Percentiles rank a stretch among this genome's conserved stretches.
These are phyloP conservation scores for Taphrina deformans DNA, from an alignment of 1,139 yeast genomes.

Conservation along the genomic window DNA sequence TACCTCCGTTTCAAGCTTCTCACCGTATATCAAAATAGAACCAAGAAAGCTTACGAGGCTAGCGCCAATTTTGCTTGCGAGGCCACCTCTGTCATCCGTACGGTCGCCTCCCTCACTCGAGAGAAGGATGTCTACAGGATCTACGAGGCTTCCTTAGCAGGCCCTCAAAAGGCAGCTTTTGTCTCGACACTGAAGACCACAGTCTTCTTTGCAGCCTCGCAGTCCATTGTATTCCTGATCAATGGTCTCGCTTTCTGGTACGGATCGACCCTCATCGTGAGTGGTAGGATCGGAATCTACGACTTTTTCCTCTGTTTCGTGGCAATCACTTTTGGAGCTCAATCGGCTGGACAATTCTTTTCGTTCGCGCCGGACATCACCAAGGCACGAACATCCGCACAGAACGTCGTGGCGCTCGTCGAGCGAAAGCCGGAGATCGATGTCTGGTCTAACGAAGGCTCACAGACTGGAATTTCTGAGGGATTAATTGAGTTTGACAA, in stretches of 20 bases:
- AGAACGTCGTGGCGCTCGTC: conserved; percentile 52
- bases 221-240: conserved; percentile 41
- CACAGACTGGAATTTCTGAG: conserved; percentile 36
- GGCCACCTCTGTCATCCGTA: conserved; percentile 52
- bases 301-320: conserved; percentile 53
- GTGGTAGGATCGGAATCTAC: conserved; percentile 38
- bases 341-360: conserved; percentile 53
- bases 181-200: conserved; percentile 55
- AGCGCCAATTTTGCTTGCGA: conserved; percentile 55
- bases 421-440: conserved; percentile 53
- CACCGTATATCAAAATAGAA: conserved; percentile 63
- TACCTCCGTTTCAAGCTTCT: conserved; percentile 76
- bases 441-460: conserved; percentile 51
- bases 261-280: conserved; percentile 40
- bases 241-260: conserved; percentile 43
- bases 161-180: conserved; percentile 54
- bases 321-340: conserved; percentile 48
- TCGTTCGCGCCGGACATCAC: conserved; percentile 55
- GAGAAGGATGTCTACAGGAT: conserved; percentile 55
- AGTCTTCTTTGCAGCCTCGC: conserved; percentile 41
- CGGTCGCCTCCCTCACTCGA: conserved; percentile 57
- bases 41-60: conserved; percentile 50
- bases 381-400: conserved; percentile 60
- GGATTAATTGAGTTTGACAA: conserved; percentile 56
- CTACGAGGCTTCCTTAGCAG: conserved; percentile 54